Base-by-base conservation (phyloP, 2,329 filamentous ascomycete species). In the Hypoxylon sp. region DNA sequence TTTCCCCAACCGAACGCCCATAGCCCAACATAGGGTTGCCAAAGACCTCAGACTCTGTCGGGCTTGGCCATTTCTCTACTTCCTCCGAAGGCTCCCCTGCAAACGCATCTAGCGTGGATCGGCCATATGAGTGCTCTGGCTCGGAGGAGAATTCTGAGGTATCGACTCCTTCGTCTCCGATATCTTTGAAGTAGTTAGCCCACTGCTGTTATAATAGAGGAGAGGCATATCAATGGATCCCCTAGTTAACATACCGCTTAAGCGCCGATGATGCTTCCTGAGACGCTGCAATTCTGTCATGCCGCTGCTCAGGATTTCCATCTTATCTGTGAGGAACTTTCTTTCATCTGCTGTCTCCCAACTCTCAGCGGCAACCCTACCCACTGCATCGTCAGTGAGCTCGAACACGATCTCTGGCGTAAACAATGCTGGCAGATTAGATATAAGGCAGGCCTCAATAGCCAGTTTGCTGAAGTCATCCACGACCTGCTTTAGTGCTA, bases 391-490 rank as follows among this genome's bases (percentile, higher is more conserved):
- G n/a, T 73, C 68, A 21, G 52, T 60, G 1, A 73, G 51, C 2
- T 70, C 60, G 38, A 43, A 71, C 13, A 74, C 66, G 0, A 69
- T 51, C 28, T 71, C 67, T 5, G 71, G 67, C 0, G 68, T 65
- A 34, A 73, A 70, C 11, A 74, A 19, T 5, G 30, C 7, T 2
- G 73, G 63, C 0, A 78, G 71, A 43, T 76, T 71, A 4, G 67
- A 69, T 10, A 79, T 75, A 14, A 80, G 73, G 38, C 70, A 72
- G 14, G 68, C 65, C 65, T 80, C 79, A 32, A 80, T 70, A 1
- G 74, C 78, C 11, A 78, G 64, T 41, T 73, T 72, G 62, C 75
- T 71, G 19, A 80, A 70, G 34, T 79, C 74, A 57, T 80, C 78
- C 6, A 79, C 68, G 30, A 79, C 74, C n/a, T 69, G 73, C 30